Conservation (phyloP, 192 early-diverging fungal genomes). For the Gryganskiella cystojenkinii region DNA sequence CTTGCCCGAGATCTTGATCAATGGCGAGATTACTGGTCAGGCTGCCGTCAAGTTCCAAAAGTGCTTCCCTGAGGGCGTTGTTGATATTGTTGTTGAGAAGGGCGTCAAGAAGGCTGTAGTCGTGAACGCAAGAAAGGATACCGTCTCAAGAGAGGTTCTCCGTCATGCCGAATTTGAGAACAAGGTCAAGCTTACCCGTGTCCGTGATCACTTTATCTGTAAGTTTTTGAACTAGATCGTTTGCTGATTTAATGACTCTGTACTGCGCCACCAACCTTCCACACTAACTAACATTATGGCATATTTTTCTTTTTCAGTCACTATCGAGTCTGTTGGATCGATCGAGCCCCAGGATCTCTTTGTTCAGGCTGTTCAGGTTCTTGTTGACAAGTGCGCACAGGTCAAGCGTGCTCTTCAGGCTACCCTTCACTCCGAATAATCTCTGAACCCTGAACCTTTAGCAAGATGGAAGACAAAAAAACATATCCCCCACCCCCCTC, state of each 20-base stretch:
- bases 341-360: constrained; percentile 83
- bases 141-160: constrained; percentile 92
- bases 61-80: constrained; percentile 91
- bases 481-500: background rate
- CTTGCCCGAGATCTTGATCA: constrained; percentile 90
- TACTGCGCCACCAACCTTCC: too few relatives aligned
- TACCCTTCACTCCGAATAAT: constrained; percentile 44
- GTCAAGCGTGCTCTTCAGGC: constrained; percentile 71
- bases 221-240: constrained; percentile 55
- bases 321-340: constrained; percentile 88
- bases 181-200: constrained; percentile 87
- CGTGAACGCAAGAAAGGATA: constrained; percentile 94
- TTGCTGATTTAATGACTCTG: too few relatives aligned
- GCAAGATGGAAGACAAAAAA: too few relatives aligned
- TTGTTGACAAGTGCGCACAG: constrained; percentile 83
- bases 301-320: constrained; percentile 61
- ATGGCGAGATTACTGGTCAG: constrained; percentile 85
- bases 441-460: too few relatives aligned
- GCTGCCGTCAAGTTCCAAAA: constrained; percentile 82
- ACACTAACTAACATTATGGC: too few relatives aligned
- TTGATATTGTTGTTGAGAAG: constrained; percentile 77
- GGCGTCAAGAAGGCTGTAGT: constrained; percentile 81
- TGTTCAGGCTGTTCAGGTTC: constrained; percentile 77
- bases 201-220: constrained; percentile 98
- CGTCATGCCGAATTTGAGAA: constrained; percentile 93